Evolutionary conservation across 2,329 filamentous ascomycete species (phyloP), one percentile per base, ranked within the genome.

Genomic region (Talaromyces amestolkiae): DNA sequence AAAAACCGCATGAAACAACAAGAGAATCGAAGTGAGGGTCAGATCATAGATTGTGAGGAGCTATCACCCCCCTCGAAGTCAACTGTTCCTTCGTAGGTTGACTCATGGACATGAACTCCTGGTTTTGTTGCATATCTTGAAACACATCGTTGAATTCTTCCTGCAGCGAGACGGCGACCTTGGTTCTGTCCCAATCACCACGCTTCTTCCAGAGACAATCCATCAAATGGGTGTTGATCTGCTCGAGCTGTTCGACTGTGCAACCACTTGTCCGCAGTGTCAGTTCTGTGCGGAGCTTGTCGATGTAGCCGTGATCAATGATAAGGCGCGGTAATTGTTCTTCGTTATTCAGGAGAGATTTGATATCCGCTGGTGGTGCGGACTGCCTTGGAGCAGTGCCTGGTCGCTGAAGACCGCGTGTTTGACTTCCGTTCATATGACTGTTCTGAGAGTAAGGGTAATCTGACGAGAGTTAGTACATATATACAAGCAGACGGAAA

Each of bases 181-280:
- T 84, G 71, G 88, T 89, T 51, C 95, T 87, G 78, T 99, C 95
- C 87, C 91, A 95, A 72, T 96, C 89, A 58, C 87, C 85, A 59
- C 93, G 86, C 67, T 85, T 86, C 67, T 84, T 84, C 95, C 95
- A 99, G 53, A 98, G 86, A 68, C 89, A 87, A 67, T 94, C 91
- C 94, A 98, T 98, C 68, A 98, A 82, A 70, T 90, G 88, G 8
- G 93, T 89, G 76, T 93, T 93, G 75, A 97, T 89, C 78, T 98
- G 94, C 81, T 98, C 94, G 22, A 99, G 82, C 77, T 99, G 94
- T 79, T 99, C 95, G 61, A 99, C 91, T 0, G 89, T 91, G 76
- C 91, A 91, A 0, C 91, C 92, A 22, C 87, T 89, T 1, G 91
- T 94, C 53, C 84, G 82, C 33, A 85, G 79, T 0, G 89, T 88